A percentile compares a stretch with the other conserved stretches of the same genome.
Conservation (phyloP, 495 filamentous ascomycete species). For the Zalerion maritima region DNA sequence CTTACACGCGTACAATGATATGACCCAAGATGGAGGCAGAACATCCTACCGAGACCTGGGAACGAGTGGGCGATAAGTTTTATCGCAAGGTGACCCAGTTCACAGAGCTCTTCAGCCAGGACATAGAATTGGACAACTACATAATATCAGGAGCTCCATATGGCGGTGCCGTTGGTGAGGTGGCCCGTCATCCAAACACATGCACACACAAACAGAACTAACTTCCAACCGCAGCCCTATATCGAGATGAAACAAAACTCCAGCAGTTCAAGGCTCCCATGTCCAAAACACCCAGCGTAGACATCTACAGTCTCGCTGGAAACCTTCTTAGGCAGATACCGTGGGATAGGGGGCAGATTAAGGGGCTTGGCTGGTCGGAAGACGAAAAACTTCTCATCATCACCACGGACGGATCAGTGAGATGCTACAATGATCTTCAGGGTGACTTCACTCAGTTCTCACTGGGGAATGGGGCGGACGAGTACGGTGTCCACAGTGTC, state of each 20-base stretch:
- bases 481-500: conserved; percentile 72
- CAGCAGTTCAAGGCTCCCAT: conserved; percentile 57
- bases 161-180: conserved; percentile 77
- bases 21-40: conserved; percentile 31
- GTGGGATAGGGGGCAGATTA: conserved; percentile 86
- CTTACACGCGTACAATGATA: no score
- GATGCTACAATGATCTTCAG: conserved; percentile 83
- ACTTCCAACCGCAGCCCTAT: conserved; percentile 51
- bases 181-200: neutral
- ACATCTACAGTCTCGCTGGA: conserved; percentile 86
- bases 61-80: conserved; percentile 77
- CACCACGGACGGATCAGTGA: conserved; percentile 76
- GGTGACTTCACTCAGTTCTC: conserved; percentile 92
- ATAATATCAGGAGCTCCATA: conserved; percentile 87
- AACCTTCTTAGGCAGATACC: conserved; percentile 53
- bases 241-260: conserved; percentile 78
- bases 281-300: conserved; percentile 67
- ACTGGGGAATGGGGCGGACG: conserved; percentile 80
- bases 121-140: conserved; percentile 91
- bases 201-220: conserved; percentile 8
- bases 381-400: conserved; percentile 87
- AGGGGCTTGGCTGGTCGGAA: conserved; percentile 90
- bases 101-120: conserved; percentile 77
- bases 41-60: conserved; percentile 82
- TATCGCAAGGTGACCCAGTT: conserved; percentile 91